Percentiles rank a stretch among this genome's conserved stretches.
Conservation (phyloP, 768 basidiomycete species). For the Daedaleopsis sinensis region DNA sequence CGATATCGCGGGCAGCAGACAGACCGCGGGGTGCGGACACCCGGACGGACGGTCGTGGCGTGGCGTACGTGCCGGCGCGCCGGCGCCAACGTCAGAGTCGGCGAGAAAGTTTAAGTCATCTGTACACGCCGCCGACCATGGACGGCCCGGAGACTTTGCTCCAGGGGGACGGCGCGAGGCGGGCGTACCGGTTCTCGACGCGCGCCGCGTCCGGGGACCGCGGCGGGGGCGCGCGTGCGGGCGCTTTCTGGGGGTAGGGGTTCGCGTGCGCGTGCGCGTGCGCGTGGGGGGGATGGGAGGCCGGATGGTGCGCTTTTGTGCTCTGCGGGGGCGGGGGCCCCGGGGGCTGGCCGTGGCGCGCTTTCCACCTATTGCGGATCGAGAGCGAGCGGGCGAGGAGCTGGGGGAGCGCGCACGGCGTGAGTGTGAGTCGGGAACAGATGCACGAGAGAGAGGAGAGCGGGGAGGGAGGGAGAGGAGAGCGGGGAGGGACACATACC, state of each 20-base stretch:
- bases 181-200: conserved; percentile 61
- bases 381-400: conserved; percentile 63
- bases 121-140: conserved; percentile 64
- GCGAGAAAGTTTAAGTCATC: too few relatives aligned
- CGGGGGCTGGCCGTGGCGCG: conserved; percentile 44
- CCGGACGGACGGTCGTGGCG: neutral
- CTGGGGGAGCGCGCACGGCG: conserved; percentile 42
- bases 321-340: conserved; percentile 17
- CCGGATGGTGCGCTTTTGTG: conserved; percentile 6
- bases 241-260: conserved; percentile 20
- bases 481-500: conserved; percentile 42
- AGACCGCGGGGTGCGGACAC: too few relatives aligned
- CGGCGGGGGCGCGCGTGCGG: conserved; percentile 21
- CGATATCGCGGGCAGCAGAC: too few relatives aligned
- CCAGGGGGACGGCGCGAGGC: conserved; percentile 63
- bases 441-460: too few relatives aligned
- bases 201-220: conserved; percentile 30
- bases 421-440: too few relatives aligned
- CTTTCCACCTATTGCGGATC: conserved; percentile 79
- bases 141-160: conserved; percentile 76
- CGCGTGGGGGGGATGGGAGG: conserved; percentile 23
- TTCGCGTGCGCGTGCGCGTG: conserved; percentile 13
- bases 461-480: too few relatives aligned
- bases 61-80: neutral
- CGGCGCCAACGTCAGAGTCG: too few relatives aligned